A percentile compares a stretch with the other conserved stretches of the same genome.
Conservation (phyloP, 2,329 filamentous ascomycete genomes). For the Phaeomoniella chlamydospora region DNA sequence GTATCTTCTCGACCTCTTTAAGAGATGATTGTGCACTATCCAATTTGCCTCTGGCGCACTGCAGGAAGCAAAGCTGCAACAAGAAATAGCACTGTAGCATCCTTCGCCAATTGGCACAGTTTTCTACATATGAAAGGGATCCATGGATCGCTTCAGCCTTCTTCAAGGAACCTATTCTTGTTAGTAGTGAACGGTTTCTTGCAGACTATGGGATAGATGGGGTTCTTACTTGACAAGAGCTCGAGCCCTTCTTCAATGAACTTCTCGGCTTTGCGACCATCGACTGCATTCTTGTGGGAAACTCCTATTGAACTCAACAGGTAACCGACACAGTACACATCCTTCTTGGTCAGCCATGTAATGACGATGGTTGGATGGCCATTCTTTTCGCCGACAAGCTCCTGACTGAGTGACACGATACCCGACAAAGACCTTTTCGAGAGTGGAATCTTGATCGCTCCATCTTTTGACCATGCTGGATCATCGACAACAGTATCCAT, state of each 20-base stretch:
- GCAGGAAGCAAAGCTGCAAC: constrained; percentile 55
- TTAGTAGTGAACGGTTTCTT: no score
- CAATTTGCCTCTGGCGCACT: constrained; percentile 60
- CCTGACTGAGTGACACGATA: constrained; percentile 14
- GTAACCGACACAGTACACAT: constrained; percentile 46
- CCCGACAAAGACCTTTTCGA: constrained; percentile 14
- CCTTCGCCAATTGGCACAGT: constrained; percentile 48
- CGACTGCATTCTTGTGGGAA: constrained; percentile 39
- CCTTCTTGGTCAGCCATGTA: constrained; percentile 44
- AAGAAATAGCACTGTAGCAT: constrained; percentile 55
- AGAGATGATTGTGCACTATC: constrained; percentile 45
- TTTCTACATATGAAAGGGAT: constrained; percentile 42
- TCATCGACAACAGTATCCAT: constrained; percentile 30
- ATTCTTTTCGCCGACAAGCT: constrained; percentile 26
- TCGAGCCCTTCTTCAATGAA: constrained; percentile 44
- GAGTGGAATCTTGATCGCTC: constrained; percentile 31
- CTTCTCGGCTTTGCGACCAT: constrained; percentile 38
- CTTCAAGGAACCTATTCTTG: constrained; percentile 17
- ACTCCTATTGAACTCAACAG: constrained; percentile 41
- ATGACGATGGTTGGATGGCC: constrained; percentile 36
- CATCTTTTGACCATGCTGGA: constrained; percentile 29
- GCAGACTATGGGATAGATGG: no score
- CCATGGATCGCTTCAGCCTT: constrained; percentile 28
- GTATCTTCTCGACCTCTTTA: constrained; percentile 34
- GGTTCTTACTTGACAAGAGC: constrained; percentile 26